Conservation (phyloP, 2,329 filamentous ascomycete species). For the Ceratocystis harringtonii region DNA sequence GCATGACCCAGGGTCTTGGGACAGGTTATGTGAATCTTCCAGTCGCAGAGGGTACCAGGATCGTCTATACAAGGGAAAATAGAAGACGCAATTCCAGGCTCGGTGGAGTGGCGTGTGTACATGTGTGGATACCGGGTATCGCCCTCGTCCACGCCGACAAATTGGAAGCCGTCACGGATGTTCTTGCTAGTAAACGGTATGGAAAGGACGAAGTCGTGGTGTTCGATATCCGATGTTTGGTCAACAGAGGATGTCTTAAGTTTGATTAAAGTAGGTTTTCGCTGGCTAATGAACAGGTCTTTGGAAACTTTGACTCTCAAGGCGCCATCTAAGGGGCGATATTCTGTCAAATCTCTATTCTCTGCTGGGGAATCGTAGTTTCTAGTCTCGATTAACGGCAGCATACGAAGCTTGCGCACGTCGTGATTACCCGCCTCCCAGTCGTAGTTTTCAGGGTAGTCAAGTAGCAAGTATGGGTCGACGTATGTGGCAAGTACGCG, state of each 20-base stretch:
- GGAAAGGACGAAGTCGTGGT: constrained; percentile 32
- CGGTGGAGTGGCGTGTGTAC: constrained; percentile 69
- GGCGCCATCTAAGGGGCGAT: constrained; percentile 40
- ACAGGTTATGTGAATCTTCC: constrained; percentile 77
- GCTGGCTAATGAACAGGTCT: constrained; percentile 18
- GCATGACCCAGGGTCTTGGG: constrained; percentile 76
- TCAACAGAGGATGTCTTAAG: constrained; percentile 33
- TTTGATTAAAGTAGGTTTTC: constrained; percentile 31
- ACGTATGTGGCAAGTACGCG: constrained; percentile 28
- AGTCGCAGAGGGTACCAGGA: constrained; percentile 62
- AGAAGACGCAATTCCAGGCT: constrained; percentile 65
- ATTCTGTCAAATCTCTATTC: constrained; percentile 40
- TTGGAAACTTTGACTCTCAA: constrained; percentile 26
- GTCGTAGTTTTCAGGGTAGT: constrained; percentile 44
- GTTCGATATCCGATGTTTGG: constrained; percentile 22
- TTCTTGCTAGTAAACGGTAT: constrained; percentile 66
- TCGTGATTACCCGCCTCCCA: constrained; percentile 61
- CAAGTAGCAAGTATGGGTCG: constrained; percentile 54
- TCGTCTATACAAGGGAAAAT: constrained; percentile 93
- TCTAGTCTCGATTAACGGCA: constrained; percentile 35
- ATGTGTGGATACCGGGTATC: constrained; percentile 80
- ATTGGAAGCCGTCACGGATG: constrained; percentile 77
- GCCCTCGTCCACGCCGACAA: constrained; percentile 67
- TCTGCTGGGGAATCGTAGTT: constrained; percentile 40
- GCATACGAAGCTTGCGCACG: constrained; percentile 53